phyloP scores from a whole-genome alignment of 106 monocot genomes.

The Apostasia shenzhenica region DNA sequence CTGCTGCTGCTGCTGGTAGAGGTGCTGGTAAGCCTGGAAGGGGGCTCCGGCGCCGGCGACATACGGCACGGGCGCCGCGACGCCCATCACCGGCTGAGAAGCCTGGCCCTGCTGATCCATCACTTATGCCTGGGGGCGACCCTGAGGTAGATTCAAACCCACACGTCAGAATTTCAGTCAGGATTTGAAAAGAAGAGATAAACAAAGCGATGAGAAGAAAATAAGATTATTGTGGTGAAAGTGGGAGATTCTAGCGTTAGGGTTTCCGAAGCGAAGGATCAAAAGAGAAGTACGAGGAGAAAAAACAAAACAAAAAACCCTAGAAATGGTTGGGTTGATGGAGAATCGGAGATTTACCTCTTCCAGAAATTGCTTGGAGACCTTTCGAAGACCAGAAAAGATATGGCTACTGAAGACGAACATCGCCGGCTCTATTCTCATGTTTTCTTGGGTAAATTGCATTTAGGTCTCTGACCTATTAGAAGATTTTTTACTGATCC shows the following conservation, averaged over 20 bases:
- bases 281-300: not conserved
- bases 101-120: conserved; percentile 38
- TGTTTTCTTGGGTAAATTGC: too few relatives aligned
- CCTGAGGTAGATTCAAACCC: not conserved
- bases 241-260: conserved; percentile 5
- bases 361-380: too few relatives aligned
- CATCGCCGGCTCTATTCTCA: too few relatives aligned
- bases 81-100: conserved; percentile 30
- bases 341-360: too few relatives aligned
- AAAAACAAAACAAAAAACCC: not conserved
- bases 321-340: too few relatives aligned
- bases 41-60: conserved; percentile 7
- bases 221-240: not conserved
- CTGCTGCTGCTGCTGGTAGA: conserved; percentile 32
- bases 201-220: not conserved
- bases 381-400: too few relatives aligned
- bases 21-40: conserved; percentile 30
- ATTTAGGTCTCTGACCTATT: too few relatives aligned
- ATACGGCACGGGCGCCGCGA: conserved; percentile 9
- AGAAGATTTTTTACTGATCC: too few relatives aligned
- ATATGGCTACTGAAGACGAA: too few relatives aligned
- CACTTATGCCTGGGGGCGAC: too few relatives aligned
- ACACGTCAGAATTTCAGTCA: conserved; percentile 4
- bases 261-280: not conserved
- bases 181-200: not conserved